These are phyloP conservation scores for Cornus florida DNA, from an alignment of 148 eudicot genomes.

Conservation along the genomic window DNA sequence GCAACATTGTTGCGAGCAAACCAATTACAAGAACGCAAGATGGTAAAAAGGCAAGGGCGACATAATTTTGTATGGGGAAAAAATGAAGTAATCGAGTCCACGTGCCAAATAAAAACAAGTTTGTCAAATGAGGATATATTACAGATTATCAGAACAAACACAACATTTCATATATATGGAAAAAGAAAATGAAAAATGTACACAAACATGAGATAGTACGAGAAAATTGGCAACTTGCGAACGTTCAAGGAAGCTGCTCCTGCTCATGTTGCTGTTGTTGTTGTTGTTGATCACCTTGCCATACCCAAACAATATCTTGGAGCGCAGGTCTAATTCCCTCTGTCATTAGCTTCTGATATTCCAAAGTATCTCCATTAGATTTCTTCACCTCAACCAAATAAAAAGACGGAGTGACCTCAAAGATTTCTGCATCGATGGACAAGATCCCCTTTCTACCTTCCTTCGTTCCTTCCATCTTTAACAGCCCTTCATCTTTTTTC, in stretches of 20 bases:
- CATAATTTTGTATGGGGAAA: too few species aligned
- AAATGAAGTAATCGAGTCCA: too few species aligned
- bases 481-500: constrained; percentile 59
- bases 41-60: too few species aligned
- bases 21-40: too few species aligned
- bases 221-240: too few species aligned
- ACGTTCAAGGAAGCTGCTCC: not conserved
- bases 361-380: constrained; percentile 43
- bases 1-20: too few species aligned
- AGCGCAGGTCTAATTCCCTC: constrained; percentile 46
- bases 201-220: too few species aligned
- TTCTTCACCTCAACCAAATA: constrained; percentile 57
- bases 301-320: constrained; percentile 47
- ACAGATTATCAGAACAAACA: too few species aligned
- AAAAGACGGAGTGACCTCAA: constrained; percentile 52
- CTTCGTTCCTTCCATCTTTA: constrained; percentile 59
- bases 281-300: constrained; percentile 39
- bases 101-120: too few species aligned
- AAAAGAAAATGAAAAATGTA: too few species aligned
- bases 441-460: constrained; percentile 68
- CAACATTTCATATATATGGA: too few species aligned
- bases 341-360: constrained; percentile 37
- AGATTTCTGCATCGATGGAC: constrained; percentile 80
- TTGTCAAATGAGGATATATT: too few species aligned
- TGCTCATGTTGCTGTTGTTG: not conserved